Evolutionary conservation across 495 filamentous ascomycete species (phyloP), one percentile per base, ranked within the genome.

Genomic region (Viridothelium virens): DNA sequence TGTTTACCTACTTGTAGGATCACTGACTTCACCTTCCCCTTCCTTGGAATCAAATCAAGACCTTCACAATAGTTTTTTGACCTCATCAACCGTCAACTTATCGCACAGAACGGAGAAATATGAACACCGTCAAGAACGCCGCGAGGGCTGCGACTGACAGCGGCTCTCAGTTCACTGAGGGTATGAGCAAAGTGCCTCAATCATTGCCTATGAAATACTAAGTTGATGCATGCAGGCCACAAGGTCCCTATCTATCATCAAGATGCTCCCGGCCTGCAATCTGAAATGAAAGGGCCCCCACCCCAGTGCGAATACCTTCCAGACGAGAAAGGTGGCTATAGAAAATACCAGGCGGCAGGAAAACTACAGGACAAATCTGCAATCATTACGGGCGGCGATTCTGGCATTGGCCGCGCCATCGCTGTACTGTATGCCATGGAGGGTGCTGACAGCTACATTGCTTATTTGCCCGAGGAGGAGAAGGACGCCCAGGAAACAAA

Each of bases 401-500:
- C 84, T 5, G 90, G 91, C 16, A 94, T 94, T 70, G 90, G 91
- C 16, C 87, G 90, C 7, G 87, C 90, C 0, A 84, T 87, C 16
- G 89, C 90, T 0, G 85, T 93, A 16, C 79, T 95, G 0, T 93
- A 86, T 65, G 90, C 91, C 25, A 87, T 91, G 85, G 91, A 94
- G 75, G 91, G 91, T 3, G 90, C 91, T 12, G 85, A 88, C 56
- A 85, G 83, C 59, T 77, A 89, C 16, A 91, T 95, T 66, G 83
- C 82, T 16, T 91, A 93, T 71, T 79, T 91, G 0, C 87, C 88
- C 0, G 83, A 89, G 36, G 90, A 95, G 72, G 87, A 92, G 71
- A 79, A 84, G 46, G 91, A 93, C 69, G 91, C 90, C 0, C 79
- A 86, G 67, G 85, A 91, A 71, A 92, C 91, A 11, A 88, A 86